These are phyloP conservation scores for Neofusicoccum laricinum DNA, from an alignment of 2,329 filamentous ascomycete species.

Conservation along the genomic window DNA sequence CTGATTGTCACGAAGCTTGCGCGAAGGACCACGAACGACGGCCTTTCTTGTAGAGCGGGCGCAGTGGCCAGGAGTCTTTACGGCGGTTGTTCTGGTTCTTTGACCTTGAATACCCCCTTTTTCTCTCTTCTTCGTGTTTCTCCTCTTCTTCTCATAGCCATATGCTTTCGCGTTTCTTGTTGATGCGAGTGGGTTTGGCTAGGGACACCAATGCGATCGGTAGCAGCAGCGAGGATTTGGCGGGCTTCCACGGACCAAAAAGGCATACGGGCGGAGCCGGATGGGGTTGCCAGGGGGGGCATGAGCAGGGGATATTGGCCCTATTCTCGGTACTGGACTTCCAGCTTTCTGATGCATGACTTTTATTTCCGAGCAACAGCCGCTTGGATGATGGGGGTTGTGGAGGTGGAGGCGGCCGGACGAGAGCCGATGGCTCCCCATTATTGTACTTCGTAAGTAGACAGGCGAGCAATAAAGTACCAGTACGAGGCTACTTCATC, in stretches of 20 bases:
- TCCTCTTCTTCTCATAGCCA: background rate
- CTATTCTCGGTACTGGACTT: background rate
- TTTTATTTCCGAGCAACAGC: background rate
- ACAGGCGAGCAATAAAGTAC: too few species aligned
- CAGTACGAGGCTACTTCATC: too few species aligned
- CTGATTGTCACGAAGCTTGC: background rate
- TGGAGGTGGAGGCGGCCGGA: too few species aligned
- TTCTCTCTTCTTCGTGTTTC: background rate
- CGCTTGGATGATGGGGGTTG: background rate
- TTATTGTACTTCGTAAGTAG: too few species aligned
- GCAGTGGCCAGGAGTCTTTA: background rate
- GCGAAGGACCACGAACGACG: background rate
- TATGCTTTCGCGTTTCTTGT: background rate
- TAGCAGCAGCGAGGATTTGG: background rate
- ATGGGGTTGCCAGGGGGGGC: background rate
- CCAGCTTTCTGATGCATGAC: background rate
- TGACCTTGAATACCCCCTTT: conserved; percentile 8
- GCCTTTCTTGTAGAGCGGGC: background rate
- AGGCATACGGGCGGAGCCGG: background rate
- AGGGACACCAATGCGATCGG: background rate
- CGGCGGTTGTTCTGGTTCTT: conserved; percentile 8
- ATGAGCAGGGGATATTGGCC: background rate
- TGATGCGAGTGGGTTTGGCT: background rate
- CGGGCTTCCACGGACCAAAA: background rate
- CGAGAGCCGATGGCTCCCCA: too few species aligned